These are phyloP conservation scores for Leccinellum luteum DNA, from an alignment of 768 basidiomycete species.

Conservation along the genomic window DNA sequence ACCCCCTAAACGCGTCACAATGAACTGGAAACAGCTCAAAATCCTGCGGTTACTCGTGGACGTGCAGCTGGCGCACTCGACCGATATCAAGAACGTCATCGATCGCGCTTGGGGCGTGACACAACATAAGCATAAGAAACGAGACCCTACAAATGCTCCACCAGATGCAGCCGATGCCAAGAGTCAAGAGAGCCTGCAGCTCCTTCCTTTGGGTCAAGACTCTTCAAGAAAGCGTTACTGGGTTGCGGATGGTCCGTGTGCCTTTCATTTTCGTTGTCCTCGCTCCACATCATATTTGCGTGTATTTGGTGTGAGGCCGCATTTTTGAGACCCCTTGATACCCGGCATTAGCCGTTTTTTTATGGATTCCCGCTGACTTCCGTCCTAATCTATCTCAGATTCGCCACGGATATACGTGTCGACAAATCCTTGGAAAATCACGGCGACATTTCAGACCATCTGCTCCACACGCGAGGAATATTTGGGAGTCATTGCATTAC, in stretches of 20 bases:
- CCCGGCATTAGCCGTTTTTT: conserved; percentile 36
- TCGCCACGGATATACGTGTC: conserved; percentile 83
- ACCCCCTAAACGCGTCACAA: conserved; percentile 30
- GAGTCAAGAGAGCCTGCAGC: conserved; percentile 62
- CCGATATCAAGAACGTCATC: conserved; percentile 66
- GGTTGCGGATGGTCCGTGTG: conserved; percentile 84
- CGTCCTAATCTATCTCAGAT: conserved; percentile 49
- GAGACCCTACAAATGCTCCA: conserved; percentile 53
- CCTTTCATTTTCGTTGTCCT: conserved; percentile 33
- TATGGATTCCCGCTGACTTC: conserved; percentile 34
- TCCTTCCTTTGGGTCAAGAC: conserved; percentile 78
- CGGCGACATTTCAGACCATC: conserved; percentile 69
- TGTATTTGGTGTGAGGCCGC: conserved; percentile 61
- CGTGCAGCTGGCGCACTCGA: conserved; percentile 69
- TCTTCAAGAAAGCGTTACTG: conserved; percentile 75
- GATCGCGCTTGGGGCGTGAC: conserved; percentile 87
- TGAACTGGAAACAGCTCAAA: conserved; percentile 55
- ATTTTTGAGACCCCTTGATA: conserved; percentile 42
- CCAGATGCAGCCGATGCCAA: conserved; percentile 60
- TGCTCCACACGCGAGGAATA: conserved; percentile 77
- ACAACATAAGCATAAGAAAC: conserved; percentile 84
- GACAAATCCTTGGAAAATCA: conserved; percentile 89
- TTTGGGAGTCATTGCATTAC: conserved; percentile 53
- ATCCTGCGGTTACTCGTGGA: conserved; percentile 84
- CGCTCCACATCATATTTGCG: conserved; percentile 55